Evolutionary conservation across 108 stramenopile species (phyloP), one percentile per base, ranked within the genome.

Genomic region (Cyclostephanos tholiformis): DNA sequence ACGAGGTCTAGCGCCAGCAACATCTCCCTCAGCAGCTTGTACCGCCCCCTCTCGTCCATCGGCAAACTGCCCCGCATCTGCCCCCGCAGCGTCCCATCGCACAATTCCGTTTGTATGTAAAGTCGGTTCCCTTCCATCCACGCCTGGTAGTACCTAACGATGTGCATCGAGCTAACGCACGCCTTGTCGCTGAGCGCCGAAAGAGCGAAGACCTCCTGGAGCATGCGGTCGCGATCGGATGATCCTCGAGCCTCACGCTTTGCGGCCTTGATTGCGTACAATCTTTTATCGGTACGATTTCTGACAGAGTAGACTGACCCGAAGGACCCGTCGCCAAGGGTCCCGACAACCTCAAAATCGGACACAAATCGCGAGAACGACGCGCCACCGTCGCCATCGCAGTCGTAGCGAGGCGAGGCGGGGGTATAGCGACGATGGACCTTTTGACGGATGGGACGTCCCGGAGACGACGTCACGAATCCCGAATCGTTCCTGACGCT

Each of bases 61-160:
- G 43, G 13, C 25, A 23, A 65, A 64, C 71, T 44, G 19, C 78
- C 71, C n/a, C 67, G 51, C 65, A 90, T 82, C 79, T 89, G 88
- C 35, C 82, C 84, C 52, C 72, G 23, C 64, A 95, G 66, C 11
- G 86, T 92, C 10, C 72, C 64, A 23, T 87, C 74, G 44, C 93
- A 95, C 19, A 96, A 69, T 66, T 96, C 95, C 17, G 88, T 93
- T 53, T 93, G 92, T 65, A 93, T 93, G 82, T 93, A 91, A 41
- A 96, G 71, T 22, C 90, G 76, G 57, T 89, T 76, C 10, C 91
- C 95, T 63, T 95, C 93, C 88, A 93, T 91, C 92, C 92, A 96
- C 5, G 92, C 95, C 70, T 93, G 90, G 70, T 93, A 90, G 69
- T 96, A 96, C 50, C 95, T 75, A 0, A 96, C 95, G 80, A 96